These are phyloP conservation scores for Penicillium tannophilum DNA, from an alignment of 495 filamentous ascomycete genomes.

Conservation along the genomic window DNA sequence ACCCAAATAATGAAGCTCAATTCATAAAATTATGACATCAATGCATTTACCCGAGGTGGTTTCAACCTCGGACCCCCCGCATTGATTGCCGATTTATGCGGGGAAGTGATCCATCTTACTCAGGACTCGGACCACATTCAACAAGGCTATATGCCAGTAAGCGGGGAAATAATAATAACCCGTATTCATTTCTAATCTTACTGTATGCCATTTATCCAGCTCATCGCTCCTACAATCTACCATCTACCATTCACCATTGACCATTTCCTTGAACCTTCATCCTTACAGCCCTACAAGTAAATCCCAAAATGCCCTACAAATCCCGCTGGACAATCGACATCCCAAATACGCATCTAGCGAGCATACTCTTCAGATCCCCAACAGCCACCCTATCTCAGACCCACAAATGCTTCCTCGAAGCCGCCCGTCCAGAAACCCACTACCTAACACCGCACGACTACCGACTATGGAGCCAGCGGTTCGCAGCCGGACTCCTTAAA, in stretches of 20 bases:
- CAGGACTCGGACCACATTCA: background rate
- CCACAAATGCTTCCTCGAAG: slow-evolving; percentile 54
- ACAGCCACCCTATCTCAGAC: slow-evolving; percentile 45
- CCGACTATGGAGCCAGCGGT: slow-evolving; percentile 68
- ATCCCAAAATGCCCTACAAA: slow-evolving; percentile 51
- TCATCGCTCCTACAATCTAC: background rate
- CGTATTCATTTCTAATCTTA: background rate
- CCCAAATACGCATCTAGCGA: slow-evolving; percentile 51
- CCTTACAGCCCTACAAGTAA: background rate
- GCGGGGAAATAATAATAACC: background rate
- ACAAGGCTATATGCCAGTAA: background rate
- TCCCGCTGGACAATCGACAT: slow-evolving; percentile 52
- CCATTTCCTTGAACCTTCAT: background rate
- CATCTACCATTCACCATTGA: background rate
- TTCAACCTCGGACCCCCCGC: slow-evolving; percentile 20
- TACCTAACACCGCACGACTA: slow-evolving; percentile 59
- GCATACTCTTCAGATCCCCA: slow-evolving; percentile 52
- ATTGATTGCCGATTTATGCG: slow-evolving; percentile 35
- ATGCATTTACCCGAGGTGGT: slow-evolving; percentile 5
- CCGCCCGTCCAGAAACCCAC: slow-evolving; percentile 55
- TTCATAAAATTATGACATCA: background rate
- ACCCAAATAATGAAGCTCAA: too few species aligned
- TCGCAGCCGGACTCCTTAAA: slow-evolving; percentile 69
- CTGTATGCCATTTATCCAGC: background rate
- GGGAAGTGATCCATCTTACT: slow-evolving; percentile 13